Evolutionary conservation across 2,329 filamentous ascomycete genomes (phyloP).

Genomic region (Alternaria brassicicola): DNA sequence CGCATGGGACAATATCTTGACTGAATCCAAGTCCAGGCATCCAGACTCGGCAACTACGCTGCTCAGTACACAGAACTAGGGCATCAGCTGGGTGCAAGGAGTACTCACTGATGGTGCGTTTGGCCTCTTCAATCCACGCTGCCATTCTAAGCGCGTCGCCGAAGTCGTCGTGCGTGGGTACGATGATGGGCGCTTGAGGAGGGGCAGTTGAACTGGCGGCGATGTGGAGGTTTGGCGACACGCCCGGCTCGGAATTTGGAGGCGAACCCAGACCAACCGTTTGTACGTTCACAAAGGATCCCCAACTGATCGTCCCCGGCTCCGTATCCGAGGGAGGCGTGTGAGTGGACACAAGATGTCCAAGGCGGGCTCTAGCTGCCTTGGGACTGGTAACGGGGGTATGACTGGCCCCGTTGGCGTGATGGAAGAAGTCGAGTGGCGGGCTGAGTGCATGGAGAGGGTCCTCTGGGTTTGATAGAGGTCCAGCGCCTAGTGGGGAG

Average conservation of each 20-base stretch:
- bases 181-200: conserved; percentile 33
- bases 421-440: conserved; percentile 25
- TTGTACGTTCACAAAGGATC: conserved; percentile 44
- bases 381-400: conserved; percentile 25
- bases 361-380: conserved; percentile 31
- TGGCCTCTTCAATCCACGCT: conserved; percentile 39
- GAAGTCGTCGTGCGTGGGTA: conserved; percentile 31
- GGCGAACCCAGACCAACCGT: conserved; percentile 49
- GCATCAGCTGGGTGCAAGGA: not conserved
- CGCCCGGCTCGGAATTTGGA: conserved; percentile 46
- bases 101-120: conserved; percentile 44
- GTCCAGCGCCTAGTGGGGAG: conserved; percentile 44
- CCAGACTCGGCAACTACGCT: conserved; percentile 41
- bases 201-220: conserved; percentile 28
- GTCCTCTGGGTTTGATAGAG: conserved; percentile 49
- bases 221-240: conserved; percentile 36
- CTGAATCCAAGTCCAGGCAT: conserved; percentile 47
- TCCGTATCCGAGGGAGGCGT: conserved; percentile 57
- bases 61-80: conserved; percentile 11
- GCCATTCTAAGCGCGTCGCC: conserved; percentile 34
- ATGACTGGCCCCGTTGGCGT: conserved; percentile 26
- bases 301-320: conserved; percentile 50
- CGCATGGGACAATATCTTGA: conserved; percentile 66
- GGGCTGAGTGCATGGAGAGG: conserved; percentile 50
- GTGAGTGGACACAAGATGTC: conserved; percentile 50